Percentiles rank a stretch among this genome's conserved stretches.
These are phyloP conservation scores for Kodamaea sp. DNA, from an alignment of 1,139 yeast genomes.

Conservation along the genomic window DNA sequence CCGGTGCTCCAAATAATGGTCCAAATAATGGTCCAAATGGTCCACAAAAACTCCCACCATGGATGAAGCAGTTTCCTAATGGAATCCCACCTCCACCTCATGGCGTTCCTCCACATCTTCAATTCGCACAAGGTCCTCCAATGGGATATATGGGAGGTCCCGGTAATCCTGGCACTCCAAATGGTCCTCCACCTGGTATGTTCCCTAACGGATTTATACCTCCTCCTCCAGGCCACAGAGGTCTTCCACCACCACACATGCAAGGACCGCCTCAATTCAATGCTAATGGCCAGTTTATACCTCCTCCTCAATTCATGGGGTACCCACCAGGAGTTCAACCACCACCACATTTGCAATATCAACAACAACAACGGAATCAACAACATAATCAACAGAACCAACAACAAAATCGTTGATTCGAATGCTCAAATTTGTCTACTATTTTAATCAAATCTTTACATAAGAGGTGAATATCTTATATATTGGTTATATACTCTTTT, in stretches of 20 bases:
- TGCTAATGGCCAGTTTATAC: conserved; percentile 16
- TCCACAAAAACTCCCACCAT: conserved; percentile 21
- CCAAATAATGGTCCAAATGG: conserved; percentile 2
- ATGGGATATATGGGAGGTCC: neutral
- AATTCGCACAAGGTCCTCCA: conserved; percentile 1
- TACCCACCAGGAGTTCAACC: conserved; percentile 25
- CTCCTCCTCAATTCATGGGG: conserved; percentile 24
- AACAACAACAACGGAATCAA: conserved; percentile 9
- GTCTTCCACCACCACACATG: conserved; percentile 14
- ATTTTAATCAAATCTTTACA: conserved; percentile 7
- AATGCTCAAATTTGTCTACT: conserved; percentile 9
- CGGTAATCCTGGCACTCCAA: neutral
- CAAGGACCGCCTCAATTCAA: conserved; percentile 20
- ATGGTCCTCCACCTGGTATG: conserved; percentile 13
- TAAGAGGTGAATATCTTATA: neutral
- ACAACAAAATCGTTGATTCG: conserved; percentile 9
- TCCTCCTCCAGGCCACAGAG: conserved; percentile 7
- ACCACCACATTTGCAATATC: conserved; percentile 11
- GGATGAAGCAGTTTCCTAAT: conserved; percentile 24
- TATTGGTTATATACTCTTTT: conserved; percentile 16
- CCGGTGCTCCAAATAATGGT: neutral
- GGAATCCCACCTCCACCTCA: conserved; percentile 8
- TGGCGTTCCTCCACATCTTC: conserved; percentile 6
- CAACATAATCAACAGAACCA: conserved; percentile 9
- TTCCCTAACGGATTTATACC: conserved; percentile 12